Percentiles rank a stretch among this genome's conserved stretches.
These are phyloP conservation scores for Pseudozyma hubeiensis DNA, from an alignment of 1,284 basidiomycete genomes.

Conservation along the genomic window DNA sequence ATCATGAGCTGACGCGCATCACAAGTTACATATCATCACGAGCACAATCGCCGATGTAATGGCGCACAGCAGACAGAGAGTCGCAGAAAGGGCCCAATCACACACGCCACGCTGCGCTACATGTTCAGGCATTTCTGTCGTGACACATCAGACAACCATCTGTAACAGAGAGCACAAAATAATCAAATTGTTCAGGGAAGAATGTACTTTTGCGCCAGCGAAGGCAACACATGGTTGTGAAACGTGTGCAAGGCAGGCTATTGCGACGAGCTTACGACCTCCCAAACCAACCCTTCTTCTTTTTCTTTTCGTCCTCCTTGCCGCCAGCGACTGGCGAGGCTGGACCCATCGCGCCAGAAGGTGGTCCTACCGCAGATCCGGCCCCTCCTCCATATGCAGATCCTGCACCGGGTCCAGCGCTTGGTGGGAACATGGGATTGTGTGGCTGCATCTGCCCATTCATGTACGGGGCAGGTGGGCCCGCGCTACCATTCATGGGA, in stretches of 20 bases:
- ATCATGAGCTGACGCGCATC: too few relatives aligned
- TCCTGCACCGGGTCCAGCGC: slow-evolving; percentile 9
- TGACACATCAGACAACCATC: not conserved
- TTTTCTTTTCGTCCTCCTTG: slow-evolving; percentile 41
- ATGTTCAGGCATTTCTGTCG: too few relatives aligned
- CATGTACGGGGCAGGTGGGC: slow-evolving; percentile 11
- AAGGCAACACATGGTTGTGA: too few relatives aligned
- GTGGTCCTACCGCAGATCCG: not conserved
- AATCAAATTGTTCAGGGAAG: not conserved
- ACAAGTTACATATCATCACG: too few relatives aligned
- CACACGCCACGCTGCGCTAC: too few relatives aligned
- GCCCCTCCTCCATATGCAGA: not conserved
- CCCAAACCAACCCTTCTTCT: slow-evolving; percentile 54
- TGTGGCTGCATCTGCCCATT: slow-evolving; percentile 9
- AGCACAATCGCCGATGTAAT: too few relatives aligned
- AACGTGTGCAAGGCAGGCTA: not conserved
- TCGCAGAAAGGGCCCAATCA: too few relatives aligned
- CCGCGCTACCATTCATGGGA: slow-evolving; percentile 29
- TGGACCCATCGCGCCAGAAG: not conserved
- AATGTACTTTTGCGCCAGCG: too few relatives aligned
- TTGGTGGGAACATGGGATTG: slow-evolving; percentile 29
- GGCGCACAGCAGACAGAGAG: too few relatives aligned
- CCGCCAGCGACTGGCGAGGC: slow-evolving; percentile 20
- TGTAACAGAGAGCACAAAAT: not conserved
- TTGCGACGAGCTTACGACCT: slow-evolving; percentile 14